phyloP scores from a whole-genome alignment of 2,329 filamentous ascomycete species.

The Verruconis gallopava region DNA sequence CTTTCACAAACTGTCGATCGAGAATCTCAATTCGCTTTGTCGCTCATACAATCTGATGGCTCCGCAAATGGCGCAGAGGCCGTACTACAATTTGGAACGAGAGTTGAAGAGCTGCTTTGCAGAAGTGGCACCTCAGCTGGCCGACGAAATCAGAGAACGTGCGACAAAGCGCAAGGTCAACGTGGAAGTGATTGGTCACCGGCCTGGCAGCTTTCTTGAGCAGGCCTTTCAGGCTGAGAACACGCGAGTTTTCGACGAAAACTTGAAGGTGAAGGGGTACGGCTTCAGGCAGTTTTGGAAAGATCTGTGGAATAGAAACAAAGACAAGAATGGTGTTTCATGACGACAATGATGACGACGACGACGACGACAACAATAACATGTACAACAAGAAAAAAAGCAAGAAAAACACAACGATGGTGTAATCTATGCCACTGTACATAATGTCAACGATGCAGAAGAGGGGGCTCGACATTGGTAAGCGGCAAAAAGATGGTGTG shows the following conservation, averaged over 20 bases:
- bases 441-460: no score
- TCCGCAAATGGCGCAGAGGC: slow-evolving; percentile 81
- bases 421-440: no score
- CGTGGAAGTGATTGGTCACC: slow-evolving; percentile 29
- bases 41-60: slow-evolving; percentile 93
- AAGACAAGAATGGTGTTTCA: not conserved
- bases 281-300: slow-evolving; percentile 83
- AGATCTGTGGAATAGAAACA: slow-evolving; percentile 35
- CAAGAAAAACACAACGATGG: not conserved
- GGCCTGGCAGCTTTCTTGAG: slow-evolving; percentile 45
- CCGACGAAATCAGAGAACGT: slow-evolving; percentile 58
- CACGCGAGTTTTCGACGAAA: slow-evolving; percentile 59
- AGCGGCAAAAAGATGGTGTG: no score
- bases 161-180: slow-evolving; percentile 38
- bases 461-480: no score
- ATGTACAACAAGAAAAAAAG: not conserved
- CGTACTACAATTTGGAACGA: slow-evolving; percentile 72
- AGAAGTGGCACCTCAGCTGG: slow-evolving; percentile 67
- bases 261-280: slow-evolving; percentile 52
- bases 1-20: slow-evolving; percentile 66
- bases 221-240: slow-evolving; percentile 39
- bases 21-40: slow-evolving; percentile 64
- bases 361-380: not conserved
- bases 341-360: no score
- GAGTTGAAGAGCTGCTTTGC: slow-evolving; percentile 74